These are phyloP conservation scores for Globisporangium sylvaticum DNA, from an alignment of 352 stramenopile genomes.

Conservation along the genomic window DNA sequence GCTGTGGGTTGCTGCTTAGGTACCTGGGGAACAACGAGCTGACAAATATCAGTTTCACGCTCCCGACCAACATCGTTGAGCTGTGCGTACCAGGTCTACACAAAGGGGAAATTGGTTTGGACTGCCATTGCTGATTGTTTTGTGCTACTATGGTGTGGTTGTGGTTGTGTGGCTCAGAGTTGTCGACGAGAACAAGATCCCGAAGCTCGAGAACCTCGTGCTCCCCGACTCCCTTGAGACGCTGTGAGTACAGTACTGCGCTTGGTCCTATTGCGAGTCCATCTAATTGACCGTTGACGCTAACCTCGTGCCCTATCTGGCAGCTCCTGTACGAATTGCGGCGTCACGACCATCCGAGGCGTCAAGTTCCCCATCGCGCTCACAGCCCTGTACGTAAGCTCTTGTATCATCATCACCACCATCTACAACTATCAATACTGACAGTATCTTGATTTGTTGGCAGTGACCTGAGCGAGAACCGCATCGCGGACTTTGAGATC, in stretches of 20 bases:
- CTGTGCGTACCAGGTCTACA: background rate
- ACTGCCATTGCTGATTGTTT: background rate
- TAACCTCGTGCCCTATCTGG: background rate
- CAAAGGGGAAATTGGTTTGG: background rate
- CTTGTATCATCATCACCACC: background rate
- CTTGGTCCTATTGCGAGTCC: background rate
- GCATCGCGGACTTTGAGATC: conserved; percentile 15
- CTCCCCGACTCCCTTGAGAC: conserved; percentile 39
- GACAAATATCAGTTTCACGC: background rate
- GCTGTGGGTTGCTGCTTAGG: too few species aligned
- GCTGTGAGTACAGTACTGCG: conserved; percentile 14
- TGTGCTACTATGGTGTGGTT: background rate
- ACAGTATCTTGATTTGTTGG: background rate
- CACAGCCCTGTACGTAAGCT: conserved; percentile 27
- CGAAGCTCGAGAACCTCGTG: conserved; percentile 35
- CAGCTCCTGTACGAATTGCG: conserved; percentile 19
- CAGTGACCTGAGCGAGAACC: conserved; percentile 6
- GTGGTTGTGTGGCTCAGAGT: background rate
- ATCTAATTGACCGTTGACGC: too few species aligned
- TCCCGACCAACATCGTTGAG: background rate
- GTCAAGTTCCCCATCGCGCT: conserved; percentile 30
- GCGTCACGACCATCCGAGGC: conserved; percentile 19
- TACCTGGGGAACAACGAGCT: background rate
- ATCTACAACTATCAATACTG: too few species aligned
- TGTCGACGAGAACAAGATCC: conserved; percentile 35